Evolutionary conservation across 192 early-diverging fungal species (phyloP).

Genomic region (Dissophora ornata): DNA sequence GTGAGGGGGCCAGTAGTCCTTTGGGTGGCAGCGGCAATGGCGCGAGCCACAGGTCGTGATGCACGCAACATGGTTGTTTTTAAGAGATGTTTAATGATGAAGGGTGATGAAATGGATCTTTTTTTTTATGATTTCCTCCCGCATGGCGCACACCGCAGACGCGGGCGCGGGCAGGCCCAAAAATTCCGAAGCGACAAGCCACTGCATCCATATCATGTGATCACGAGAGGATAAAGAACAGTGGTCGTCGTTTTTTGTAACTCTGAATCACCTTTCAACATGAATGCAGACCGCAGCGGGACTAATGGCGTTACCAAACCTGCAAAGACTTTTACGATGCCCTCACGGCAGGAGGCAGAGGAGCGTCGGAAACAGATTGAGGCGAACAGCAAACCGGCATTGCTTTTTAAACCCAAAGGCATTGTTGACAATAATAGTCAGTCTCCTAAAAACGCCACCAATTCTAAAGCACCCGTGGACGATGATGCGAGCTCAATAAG

Average conservation of each 20-base stretch:
- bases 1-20: slow-evolving; percentile 1
- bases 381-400: slow-evolving; percentile 19
- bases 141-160: too few relatives aligned
- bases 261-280: slow-evolving; percentile 3
- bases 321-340: slow-evolving; percentile 13
- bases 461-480: slow-evolving; percentile 9
- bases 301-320: not conserved
- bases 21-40: slow-evolving; percentile 5
- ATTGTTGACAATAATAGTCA: not conserved
- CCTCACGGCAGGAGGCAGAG: slow-evolving; percentile 23
- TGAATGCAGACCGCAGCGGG: not conserved
- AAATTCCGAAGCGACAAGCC: too few relatives aligned
- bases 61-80: slow-evolving; percentile 17
- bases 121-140: too few relatives aligned
- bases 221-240: too few relatives aligned
- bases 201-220: too few relatives aligned
- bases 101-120: too few relatives aligned
- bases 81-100: not conserved
- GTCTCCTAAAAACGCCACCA: slow-evolving; percentile 24
- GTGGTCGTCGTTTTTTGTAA: too few relatives aligned
- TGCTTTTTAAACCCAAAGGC: slow-evolving; percentile 40
- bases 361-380: slow-evolving; percentile 27
- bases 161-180: too few relatives aligned
- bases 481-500: too few relatives aligned
- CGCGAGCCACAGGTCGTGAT: slow-evolving; percentile 23